phyloP scores from a whole-genome alignment of 2,329 filamentous ascomycete species.

The Dactylonectria estremocensis region DNA sequence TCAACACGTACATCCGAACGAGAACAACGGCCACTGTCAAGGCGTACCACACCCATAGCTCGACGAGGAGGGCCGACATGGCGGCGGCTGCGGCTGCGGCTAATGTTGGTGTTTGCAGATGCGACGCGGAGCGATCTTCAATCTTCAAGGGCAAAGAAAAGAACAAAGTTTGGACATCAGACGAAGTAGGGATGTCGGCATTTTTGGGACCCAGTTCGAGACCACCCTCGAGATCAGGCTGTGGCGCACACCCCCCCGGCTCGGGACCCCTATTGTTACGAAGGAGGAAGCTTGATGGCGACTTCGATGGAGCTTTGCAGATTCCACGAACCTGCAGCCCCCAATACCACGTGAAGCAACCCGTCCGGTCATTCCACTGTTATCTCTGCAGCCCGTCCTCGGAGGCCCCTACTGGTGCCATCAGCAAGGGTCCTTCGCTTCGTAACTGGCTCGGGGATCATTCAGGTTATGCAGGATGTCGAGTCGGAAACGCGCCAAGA shows the following conservation, averaged over 20 bases:
- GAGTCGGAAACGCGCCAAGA: background rate
- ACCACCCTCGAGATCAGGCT: background rate
- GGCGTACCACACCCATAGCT: slow-evolving; percentile 61
- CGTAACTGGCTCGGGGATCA: background rate
- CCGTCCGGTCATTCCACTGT: background rate
- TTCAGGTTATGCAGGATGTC: background rate
- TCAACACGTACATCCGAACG: slow-evolving; percentile 55
- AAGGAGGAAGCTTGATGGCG: background rate
- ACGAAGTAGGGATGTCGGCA: background rate
- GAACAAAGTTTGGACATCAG: background rate
- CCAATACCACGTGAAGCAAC: background rate
- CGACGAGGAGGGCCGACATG: slow-evolving; percentile 49
- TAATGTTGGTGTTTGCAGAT: background rate
- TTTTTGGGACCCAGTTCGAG: background rate
- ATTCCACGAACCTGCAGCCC: background rate
- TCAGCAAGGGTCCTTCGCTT: too few species aligned
- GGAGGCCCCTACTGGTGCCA: background rate
- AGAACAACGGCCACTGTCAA: slow-evolving; percentile 56
- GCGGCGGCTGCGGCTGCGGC: slow-evolving; percentile 25
- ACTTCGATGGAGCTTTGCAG: background rate
- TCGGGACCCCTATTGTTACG: background rate
- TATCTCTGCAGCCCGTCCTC: background rate
- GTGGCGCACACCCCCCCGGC: background rate
- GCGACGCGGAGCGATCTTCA: background rate
- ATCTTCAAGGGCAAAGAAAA: background rate